Percentiles rank a stretch among this genome's conserved stretches.
Conservation (phyloP, 169 alveolate genomes). For the Cryptosporidium meleagridis region DNA sequence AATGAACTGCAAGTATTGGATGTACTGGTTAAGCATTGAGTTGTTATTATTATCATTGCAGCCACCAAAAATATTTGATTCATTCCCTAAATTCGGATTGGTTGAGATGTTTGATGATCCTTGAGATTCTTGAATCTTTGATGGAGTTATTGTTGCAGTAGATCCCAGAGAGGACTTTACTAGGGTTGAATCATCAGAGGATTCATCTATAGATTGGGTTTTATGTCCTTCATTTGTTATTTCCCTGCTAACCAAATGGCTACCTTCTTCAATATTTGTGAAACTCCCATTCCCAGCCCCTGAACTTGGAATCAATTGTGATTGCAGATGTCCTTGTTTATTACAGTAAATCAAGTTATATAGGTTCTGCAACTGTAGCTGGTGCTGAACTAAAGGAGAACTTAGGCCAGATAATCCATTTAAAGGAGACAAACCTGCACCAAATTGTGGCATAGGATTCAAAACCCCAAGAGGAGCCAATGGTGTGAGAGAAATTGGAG, state of each 20-base stretch:
- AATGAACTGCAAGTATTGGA: slow-evolving; percentile 28
- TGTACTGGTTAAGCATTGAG: neutral
- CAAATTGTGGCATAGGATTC: neutral
- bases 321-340: neutral
- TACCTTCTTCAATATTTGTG: neutral
- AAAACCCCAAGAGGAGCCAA: slow-evolving; percentile 4
- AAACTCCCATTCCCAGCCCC: neutral
- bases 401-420: neutral
- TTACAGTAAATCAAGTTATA: slow-evolving; percentile 15
- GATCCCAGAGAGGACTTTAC: slow-evolving; percentile 66
- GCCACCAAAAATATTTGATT: neutral
- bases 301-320: neutral
- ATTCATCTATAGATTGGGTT: neutral
- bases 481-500: neutral
- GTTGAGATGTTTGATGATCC: neutral
- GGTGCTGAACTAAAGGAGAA: slow-evolving; percentile 27
- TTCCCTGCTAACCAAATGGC: neutral
- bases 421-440: neutral
- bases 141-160: slow-evolving; percentile 14
- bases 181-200: slow-evolving; percentile 32
- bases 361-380: slow-evolving; percentile 4
- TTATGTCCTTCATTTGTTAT: neutral
- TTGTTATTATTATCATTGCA: neutral
- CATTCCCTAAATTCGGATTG: slow-evolving; percentile 14
- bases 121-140: slow-evolving; percentile 10